These are phyloP conservation scores for Flagelloscypha sp. DNA, from an alignment of 768 basidiomycete species.

Conservation along the genomic window DNA sequence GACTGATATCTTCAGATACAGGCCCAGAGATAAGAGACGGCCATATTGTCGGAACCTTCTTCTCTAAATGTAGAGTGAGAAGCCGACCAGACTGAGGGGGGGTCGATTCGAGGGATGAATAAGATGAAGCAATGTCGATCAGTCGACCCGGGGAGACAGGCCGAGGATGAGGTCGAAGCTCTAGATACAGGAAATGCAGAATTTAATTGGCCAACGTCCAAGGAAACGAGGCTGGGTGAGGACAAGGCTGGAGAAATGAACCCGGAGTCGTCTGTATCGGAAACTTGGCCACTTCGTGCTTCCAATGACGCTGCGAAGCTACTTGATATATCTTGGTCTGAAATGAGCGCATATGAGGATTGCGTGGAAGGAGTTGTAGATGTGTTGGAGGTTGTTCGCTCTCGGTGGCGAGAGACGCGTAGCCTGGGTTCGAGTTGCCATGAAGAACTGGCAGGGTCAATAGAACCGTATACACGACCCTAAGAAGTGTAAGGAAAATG, in stretches of 20 bases:
- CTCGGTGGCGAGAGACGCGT: constrained; percentile 48
- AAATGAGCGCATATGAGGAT: constrained; percentile 75
- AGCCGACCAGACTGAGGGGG: constrained; percentile 51
- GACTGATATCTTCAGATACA: constrained; percentile 53
- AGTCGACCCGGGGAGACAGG: constrained; percentile 50
- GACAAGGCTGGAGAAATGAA: constrained; percentile 49
- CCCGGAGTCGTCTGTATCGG: constrained; percentile 60
- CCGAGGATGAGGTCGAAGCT: constrained; percentile 32
- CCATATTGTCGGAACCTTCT: constrained; percentile 74
- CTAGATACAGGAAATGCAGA: constrained; percentile 17
- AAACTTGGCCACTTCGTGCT: constrained; percentile 59
- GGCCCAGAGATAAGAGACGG: constrained; percentile 74
- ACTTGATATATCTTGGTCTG: constrained; percentile 80
- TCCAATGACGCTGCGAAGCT: constrained; percentile 79
- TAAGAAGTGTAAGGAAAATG: constrained; percentile 18
- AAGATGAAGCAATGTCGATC: constrained; percentile 58
- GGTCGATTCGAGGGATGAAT: constrained; percentile 69
- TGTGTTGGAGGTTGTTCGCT: constrained; percentile 66
- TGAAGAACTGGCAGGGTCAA: constrained; percentile 57
- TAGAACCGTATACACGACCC: constrained; percentile 67
- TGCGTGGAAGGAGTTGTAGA: constrained; percentile 72
- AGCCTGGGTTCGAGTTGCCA: constrained; percentile 74
- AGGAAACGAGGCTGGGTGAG: constrained; percentile 54
- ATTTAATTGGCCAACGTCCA: constrained; percentile 30
- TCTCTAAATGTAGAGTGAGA: constrained; percentile 73